phyloP scores from a whole-genome alignment of 2,329 filamentous ascomycete species.

The Lecanicillium sp. region DNA sequence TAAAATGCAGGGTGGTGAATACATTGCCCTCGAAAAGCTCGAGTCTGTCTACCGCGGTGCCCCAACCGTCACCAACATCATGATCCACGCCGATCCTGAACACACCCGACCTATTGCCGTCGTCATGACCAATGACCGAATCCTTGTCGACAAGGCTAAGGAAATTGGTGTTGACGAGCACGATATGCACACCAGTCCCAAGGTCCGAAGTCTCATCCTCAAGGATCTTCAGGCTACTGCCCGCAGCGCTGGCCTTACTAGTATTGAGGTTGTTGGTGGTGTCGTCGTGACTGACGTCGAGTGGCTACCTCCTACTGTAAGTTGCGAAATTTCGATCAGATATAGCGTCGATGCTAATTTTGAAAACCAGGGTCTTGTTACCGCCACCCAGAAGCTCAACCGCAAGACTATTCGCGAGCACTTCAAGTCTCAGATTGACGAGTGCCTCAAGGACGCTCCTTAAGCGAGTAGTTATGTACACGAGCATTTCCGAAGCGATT shows the following conservation, averaged over 20 bases:
- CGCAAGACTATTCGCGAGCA: slow-evolving; percentile 40
- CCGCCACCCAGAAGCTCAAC: slow-evolving; percentile 55
- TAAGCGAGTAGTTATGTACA: slow-evolving; percentile 9
- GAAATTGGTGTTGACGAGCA: slow-evolving; percentile 56
- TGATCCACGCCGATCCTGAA: slow-evolving; percentile 71
- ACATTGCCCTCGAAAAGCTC: slow-evolving; percentile 93
- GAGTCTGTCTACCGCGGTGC: slow-evolving; percentile 82
- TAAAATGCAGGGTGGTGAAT: slow-evolving; percentile 92
- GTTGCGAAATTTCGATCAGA: slow-evolving; percentile 24
- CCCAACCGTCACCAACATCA: slow-evolving; percentile 75
- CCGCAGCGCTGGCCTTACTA: slow-evolving; percentile 55
- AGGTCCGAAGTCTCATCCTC: slow-evolving; percentile 51
- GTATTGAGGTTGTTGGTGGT: slow-evolving; percentile 67
- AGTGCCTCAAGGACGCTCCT: slow-evolving; percentile 23
- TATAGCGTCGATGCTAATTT: not conserved
- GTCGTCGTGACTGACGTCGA: slow-evolving; percentile 77
- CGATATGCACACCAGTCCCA: slow-evolving; percentile 58
- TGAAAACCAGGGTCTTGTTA: slow-evolving; percentile 44
- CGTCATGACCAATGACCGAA: slow-evolving; percentile 60
- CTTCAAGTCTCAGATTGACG: slow-evolving; percentile 44
- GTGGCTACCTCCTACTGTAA: slow-evolving; percentile 79
- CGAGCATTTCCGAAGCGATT: not conserved
- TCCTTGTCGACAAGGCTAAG: slow-evolving; percentile 50
- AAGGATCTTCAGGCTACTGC: slow-evolving; percentile 62
- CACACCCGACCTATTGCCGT: slow-evolving; percentile 75